A percentile compares a stretch with the other conserved stretches of the same genome.
Conservation (phyloP, 805 yeast species). For the Candida michaelii region DNA sequence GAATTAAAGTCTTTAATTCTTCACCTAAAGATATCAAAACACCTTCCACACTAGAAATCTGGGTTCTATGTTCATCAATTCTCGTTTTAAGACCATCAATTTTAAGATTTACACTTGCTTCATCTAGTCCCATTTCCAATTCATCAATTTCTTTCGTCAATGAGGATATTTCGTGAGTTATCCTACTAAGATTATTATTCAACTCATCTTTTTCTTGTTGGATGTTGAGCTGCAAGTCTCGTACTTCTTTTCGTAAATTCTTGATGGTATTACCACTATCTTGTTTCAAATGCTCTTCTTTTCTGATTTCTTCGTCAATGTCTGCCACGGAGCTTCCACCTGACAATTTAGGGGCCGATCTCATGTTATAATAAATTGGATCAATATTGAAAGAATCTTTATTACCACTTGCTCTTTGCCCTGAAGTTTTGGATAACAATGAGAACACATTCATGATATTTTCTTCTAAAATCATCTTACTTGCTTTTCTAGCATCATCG, state of each 20-base stretch:
- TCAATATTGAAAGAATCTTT: conserved; percentile 48
- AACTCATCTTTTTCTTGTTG: conserved; percentile 10
- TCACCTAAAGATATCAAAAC: conserved; percentile 28
- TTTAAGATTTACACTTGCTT: conserved; percentile 44
- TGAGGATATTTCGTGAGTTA: background rate
- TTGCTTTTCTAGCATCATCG: conserved; percentile 52
- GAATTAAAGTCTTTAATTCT: conserved; percentile 15
- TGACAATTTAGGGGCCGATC: conserved; percentile 10
- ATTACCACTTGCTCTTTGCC: conserved; percentile 38
- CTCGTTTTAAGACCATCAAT: conserved; percentile 38
- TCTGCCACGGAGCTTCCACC: conserved; percentile 1
- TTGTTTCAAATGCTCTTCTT: background rate
- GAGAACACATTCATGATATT: conserved; percentile 47
- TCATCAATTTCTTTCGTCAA: conserved; percentile 27
- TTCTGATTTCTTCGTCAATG: conserved; percentile 8
- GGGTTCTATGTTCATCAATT: conserved; percentile 27
- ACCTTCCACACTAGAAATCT: conserved; percentile 26
- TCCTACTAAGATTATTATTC: conserved; percentile 1
- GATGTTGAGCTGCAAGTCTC: conserved; percentile 9
- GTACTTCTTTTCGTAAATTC: conserved; percentile 12
- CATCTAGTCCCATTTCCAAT: conserved; percentile 40
- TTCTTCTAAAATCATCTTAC: conserved; percentile 26
- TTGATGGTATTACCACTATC: background rate
- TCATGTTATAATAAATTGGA: conserved; percentile 46
- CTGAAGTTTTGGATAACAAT: conserved; percentile 46